Evolutionary conservation across 352 stramenopile species (phyloP), one percentile per base, ranked within the genome.

Genomic region (Phytophthora melonis): DNA sequence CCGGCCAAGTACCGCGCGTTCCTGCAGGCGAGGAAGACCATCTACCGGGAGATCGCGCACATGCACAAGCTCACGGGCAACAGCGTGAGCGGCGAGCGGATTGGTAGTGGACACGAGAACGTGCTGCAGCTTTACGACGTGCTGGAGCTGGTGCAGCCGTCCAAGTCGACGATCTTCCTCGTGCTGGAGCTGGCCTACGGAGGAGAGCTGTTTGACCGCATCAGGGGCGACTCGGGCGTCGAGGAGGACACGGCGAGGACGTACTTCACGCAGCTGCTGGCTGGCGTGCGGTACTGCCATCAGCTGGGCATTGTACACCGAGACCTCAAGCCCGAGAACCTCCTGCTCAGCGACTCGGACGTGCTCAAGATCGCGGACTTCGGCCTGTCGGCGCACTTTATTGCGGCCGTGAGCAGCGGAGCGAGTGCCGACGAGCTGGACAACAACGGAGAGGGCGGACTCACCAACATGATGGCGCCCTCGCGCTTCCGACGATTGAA

Each of bases 311-410:
- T 99, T 61, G 95, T 97, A 21, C 95, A 99, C 77, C 90, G 95
- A 49, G 97, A 99, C 71, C 84, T 99, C 11, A 99, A 99, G 78
- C 97, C 97, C 2, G 97, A 99, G 77, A 99, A 99, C 78, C 75
- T 99, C 54, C 83, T 99, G 34, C 84, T 93, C 65, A 98, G 86
- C 47, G 93, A 98, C 53, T 61, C 80, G 18, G 90, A 97, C 32
- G 89, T 97, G 74, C 87, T 98, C 58, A 98, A 98, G 82, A 98
- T 98, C 66, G 95, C 95, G 10, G 95, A 98, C 68, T 98, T 98
- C 70, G 95, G 95, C 5, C 88, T 98, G n/a, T 98, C 93, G 8
- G 94, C 94, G 3, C 90, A 97, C 55, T 97, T 97, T 58, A 94
- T 95, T 49, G 90, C 87, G 9, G 90, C 88, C 11, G 87, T 95